Percentiles rank a stretch among this genome's conserved stretches.
Conservation (phyloP, 345 rosid genomes). For the Conringia planisiliqua region DNA sequence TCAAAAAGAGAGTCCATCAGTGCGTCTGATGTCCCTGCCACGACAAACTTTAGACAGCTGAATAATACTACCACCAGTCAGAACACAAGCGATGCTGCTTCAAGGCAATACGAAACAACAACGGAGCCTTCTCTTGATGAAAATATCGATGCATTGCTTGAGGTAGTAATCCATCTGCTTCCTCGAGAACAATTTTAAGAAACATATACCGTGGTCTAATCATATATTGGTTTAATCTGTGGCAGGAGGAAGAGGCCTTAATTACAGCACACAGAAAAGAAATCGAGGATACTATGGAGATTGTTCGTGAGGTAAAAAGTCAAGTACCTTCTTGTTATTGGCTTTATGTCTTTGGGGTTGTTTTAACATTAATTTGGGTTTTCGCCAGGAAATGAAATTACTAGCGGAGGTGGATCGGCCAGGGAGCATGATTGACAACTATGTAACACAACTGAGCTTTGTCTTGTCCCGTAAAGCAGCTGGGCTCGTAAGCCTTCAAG, state of each 20-base stretch:
- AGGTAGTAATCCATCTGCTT: slow-evolving; percentile 44
- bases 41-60: slow-evolving; percentile 41
- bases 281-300: slow-evolving; percentile 99
- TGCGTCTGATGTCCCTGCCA: slow-evolving; percentile 45
- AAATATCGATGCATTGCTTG: slow-evolving; percentile 73
- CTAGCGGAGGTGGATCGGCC: slow-evolving; percentile 93
- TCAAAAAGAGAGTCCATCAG: slow-evolving; percentile 45
- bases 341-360: not conserved
- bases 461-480: slow-evolving; percentile 98
- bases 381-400: slow-evolving; percentile 84
- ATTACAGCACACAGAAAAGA: slow-evolving; percentile 94
- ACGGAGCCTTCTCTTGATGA: slow-evolving; percentile 54
- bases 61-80: slow-evolving; percentile 32
- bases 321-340: not conserved
- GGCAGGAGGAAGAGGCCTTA: slow-evolving; percentile 91
- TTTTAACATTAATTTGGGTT: not conserved
- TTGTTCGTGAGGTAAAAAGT: slow-evolving; percentile 82
- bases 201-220: not conserved
- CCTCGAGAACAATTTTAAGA: not conserved
- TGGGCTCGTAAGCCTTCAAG: slow-evolving; percentile 82
- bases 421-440: slow-evolving; percentile 91
- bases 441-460: slow-evolving; percentile 83
- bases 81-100: slow-evolving; percentile 41
- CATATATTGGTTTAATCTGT: not conserved
- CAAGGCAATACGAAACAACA: slow-evolving; percentile 43